Evolutionary conservation across 805 yeast species (phyloP), one percentile per base, ranked within the genome.

Genomic region (Barnettozyma siamensis): DNA sequence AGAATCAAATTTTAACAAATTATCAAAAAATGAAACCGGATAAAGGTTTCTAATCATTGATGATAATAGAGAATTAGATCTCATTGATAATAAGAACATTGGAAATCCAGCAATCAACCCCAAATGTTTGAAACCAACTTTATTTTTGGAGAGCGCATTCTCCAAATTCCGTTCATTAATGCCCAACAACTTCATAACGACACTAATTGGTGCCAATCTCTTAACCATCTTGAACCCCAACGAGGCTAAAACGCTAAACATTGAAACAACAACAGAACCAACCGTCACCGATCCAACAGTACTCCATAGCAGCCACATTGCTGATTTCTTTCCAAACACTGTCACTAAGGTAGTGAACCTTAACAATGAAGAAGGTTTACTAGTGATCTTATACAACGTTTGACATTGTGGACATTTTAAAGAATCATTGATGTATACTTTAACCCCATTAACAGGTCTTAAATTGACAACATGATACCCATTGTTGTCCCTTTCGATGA

Each of bases 401-500:
- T 58, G 53, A 45, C 72, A 66, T 44, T 66, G 70, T 2, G 70
- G 70, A 45, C 72, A 66, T 16, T 53, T 55, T 17, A 63, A 55
- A 7, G 43, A 27, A 10, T 39, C 38, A 19, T 34, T 32, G 4
- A 38, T 39, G 19, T 32, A 37, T 8, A 46, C 28, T 26, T 39
- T 34, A 6, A 18, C 13, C 3, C 48, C 48, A 12, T 11, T 21
- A 3, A 21, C 18, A 7, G 48, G 31, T 11, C 32, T 38, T 16
- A 47, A 17, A 7, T 32, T 37, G 4, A 42, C 27, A 11, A 23
- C 33, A 30, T 34, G 41, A 3, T 36, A 17, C 3, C 40, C 35
- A 16, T 15, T 10, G 0, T 9, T 31, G 15, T 39, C 37, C 19
- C 41, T 19, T 5, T 33, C 26, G 4, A 28, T 20, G n/a, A 34